Evolutionary conservation across 805 yeast genomes (phyloP).

Genomic region (Suhomyces xylopsoci): DNA sequence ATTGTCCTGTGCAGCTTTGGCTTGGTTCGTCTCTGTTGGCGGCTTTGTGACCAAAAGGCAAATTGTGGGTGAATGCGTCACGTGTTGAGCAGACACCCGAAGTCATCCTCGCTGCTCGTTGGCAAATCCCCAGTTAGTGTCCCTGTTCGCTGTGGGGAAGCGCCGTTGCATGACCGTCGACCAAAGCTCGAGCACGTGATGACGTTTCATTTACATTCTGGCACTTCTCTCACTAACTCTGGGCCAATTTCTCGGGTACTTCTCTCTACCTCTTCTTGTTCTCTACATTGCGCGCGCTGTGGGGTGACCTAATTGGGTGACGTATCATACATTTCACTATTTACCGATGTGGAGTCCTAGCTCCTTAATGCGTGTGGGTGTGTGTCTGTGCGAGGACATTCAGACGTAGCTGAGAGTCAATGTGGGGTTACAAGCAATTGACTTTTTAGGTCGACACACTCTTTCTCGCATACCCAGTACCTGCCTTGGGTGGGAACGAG

Average conservation of each 20-base stretch:
- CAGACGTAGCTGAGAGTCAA: neutral
- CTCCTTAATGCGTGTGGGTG: neutral
- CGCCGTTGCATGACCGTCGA: neutral
- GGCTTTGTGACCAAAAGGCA: neutral
- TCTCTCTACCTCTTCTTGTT: neutral
- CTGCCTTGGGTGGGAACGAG: conserved; percentile 58
- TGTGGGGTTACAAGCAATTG: neutral
- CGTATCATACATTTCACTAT: neutral
- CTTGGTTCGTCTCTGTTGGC: neutral
- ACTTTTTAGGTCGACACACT: neutral
- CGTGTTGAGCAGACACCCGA: neutral
- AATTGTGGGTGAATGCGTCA: neutral
- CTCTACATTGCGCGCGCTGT: neutral
- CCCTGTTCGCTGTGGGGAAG: conserved; percentile 1
- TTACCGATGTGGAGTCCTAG: neutral
- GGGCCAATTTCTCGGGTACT: neutral
- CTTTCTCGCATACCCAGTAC: conserved; percentile 50
- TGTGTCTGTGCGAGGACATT: neutral
- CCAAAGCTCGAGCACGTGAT: neutral
- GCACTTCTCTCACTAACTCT: too few species aligned
- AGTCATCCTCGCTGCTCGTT: neutral
- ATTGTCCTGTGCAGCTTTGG: neutral
- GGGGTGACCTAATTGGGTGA: neutral
- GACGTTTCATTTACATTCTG: neutral
- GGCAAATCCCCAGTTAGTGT: neutral